Conservation (phyloP, 202 grass and related monocot genomes). For the Saccharum hybrid region DNA sequence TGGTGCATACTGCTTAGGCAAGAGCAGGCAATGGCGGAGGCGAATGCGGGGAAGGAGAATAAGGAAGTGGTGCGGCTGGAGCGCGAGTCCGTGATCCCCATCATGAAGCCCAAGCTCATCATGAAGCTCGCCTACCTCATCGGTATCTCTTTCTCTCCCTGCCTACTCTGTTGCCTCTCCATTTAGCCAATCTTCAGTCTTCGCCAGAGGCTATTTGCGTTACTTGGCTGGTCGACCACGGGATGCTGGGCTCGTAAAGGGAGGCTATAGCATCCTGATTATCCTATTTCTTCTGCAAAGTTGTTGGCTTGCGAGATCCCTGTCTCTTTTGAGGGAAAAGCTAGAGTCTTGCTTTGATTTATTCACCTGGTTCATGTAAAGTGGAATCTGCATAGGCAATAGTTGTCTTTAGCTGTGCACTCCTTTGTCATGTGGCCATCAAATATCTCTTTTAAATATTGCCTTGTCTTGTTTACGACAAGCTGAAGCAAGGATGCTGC, state of each 20-base stretch:
- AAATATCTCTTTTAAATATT: slow-evolving; percentile 28
- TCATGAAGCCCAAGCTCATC: slow-evolving; percentile 84
- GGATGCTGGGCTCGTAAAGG: background rate
- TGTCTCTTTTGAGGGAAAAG: slow-evolving; percentile 19
- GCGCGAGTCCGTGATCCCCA: slow-evolving; percentile 75
- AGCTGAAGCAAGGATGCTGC: slow-evolving; percentile 27
- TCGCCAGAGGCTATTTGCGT: background rate
- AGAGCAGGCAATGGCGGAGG: slow-evolving; percentile 31
- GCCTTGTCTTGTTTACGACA: slow-evolving; percentile 16
- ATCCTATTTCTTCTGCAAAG: background rate
- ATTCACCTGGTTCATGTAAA: slow-evolving; percentile 34
- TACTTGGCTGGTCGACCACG: slow-evolving; percentile 1
- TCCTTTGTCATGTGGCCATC: background rate
- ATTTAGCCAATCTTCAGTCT: background rate
- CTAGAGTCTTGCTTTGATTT: slow-evolving; percentile 26
- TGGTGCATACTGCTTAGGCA: background rate
- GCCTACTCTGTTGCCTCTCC: background rate
- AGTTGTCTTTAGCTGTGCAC: background rate
- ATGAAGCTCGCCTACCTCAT: slow-evolving; percentile 94
- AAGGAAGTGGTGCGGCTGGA: slow-evolving; percentile 71
- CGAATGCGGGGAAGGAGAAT: slow-evolving; percentile 46
- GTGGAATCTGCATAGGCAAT: slow-evolving; percentile 27
- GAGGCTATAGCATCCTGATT: background rate
- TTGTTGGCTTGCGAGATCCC: slow-evolving; percentile 8
- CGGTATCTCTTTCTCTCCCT: slow-evolving; percentile 43